Percentiles rank a stretch among this genome's conserved stretches.
Evolutionary conservation across 1,284 basidiomycete genomes (phyloP).

Genomic region (Rugosomyces carneus): DNA sequence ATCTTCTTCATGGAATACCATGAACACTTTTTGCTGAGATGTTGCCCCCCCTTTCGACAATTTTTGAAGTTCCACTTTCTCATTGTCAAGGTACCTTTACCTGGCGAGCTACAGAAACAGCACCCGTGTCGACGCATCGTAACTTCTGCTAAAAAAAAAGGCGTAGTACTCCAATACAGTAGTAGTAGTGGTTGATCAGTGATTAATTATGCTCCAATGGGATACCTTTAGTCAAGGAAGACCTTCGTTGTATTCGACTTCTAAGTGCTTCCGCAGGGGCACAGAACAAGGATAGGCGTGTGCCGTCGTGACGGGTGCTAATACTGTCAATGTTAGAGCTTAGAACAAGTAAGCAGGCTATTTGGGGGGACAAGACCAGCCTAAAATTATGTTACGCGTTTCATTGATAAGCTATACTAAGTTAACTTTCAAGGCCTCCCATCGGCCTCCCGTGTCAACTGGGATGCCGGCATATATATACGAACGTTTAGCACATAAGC

Average conservation of each 20-base stretch:
- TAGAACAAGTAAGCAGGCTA: background rate
- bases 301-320: background rate
- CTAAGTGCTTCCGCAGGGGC: background rate
- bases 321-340: constrained; percentile 1
- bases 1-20: background rate
- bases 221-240: constrained; percentile 7
- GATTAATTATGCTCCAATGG: constrained; percentile 4
- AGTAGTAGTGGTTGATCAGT: constrained; percentile 2
- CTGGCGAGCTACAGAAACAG: no score
- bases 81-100: no score
- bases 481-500: background rate
- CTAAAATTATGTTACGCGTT: background rate
- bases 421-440: constrained; percentile 2
- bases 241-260: background rate
- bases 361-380: background rate
- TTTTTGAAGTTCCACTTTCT: background rate
- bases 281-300: background rate
- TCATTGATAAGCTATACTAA: constrained; percentile 1
- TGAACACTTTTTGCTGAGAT: background rate
- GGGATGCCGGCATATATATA: constrained; percentile 2
- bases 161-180: background rate
- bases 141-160: no score
- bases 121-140: no score
- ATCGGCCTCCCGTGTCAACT: constrained; percentile 1
- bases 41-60: no score